Percentiles rank a stretch among this genome's conserved stretches.
These are phyloP conservation scores for Whalleya microplaca DNA, from an alignment of 2,329 filamentous ascomycete genomes.

Conservation along the genomic window DNA sequence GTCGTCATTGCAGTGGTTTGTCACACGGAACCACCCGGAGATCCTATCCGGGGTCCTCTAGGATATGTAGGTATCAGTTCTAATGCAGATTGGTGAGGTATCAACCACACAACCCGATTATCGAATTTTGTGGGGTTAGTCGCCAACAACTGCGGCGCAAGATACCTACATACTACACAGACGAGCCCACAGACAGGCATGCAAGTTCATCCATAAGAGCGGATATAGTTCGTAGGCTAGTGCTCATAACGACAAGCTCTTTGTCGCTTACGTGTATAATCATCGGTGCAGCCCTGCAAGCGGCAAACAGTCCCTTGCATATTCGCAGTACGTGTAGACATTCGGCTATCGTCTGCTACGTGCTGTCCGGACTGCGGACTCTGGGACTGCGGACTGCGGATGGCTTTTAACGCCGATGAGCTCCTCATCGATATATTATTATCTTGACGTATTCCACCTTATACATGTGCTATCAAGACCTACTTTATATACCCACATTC, in stretches of 20 bases:
- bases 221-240: slow-evolving; percentile 14
- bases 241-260: slow-evolving; percentile 3
- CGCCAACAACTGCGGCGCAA: slow-evolving; percentile 10
- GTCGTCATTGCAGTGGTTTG: slow-evolving; percentile 8
- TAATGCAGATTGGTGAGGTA: slow-evolving; percentile 14
- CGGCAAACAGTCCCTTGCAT: not conserved
- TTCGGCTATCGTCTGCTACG: no score
- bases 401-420: no score
- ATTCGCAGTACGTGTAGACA: no score
- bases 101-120: slow-evolving; percentile 12
- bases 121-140: slow-evolving; percentile 25
- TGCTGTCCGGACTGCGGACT: no score
- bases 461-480: no score
- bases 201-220: slow-evolving; percentile 13
- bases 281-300: no score
- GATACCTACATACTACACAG: not conserved
- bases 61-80: slow-evolving; percentile 16
- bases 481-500: no score
- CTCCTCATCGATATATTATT: no score
- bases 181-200: slow-evolving; percentile 3
- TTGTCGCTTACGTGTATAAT: no score
- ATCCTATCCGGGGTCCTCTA: slow-evolving; percentile 21
- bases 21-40: slow-evolving; percentile 20
- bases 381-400: no score
- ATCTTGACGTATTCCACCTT: no score